Conservation (phyloP, 202 grass and related monocot species). For the Digitaria exilis region DNA sequence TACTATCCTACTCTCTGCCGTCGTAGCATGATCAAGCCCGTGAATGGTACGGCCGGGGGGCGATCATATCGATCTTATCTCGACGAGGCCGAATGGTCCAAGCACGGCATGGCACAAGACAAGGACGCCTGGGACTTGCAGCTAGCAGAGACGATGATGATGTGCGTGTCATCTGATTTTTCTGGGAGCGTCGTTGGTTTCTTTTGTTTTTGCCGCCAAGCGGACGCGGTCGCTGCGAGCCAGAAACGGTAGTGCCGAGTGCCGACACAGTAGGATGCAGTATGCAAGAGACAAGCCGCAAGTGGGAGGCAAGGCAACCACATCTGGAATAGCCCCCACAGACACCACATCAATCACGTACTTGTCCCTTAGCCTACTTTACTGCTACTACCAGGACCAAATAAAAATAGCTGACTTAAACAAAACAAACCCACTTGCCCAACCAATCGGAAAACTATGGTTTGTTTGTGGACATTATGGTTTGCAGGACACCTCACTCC, state of each 20-base stretch:
- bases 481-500: constrained; percentile 12
- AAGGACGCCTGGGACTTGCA: neutral
- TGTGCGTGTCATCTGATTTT: neutral
- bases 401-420: constrained; percentile 24
- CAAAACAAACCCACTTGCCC: constrained; percentile 10
- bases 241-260: constrained; percentile 49
- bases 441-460: constrained; percentile 22
- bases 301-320: constrained; percentile 7
- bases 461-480: constrained; percentile 10
- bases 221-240: constrained; percentile 1
- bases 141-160: no score
- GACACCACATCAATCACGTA: constrained; percentile 18
- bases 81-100: neutral
- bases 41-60: neutral
- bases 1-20: no score
- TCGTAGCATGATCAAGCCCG: neutral
- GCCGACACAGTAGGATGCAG: constrained; percentile 52
- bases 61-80: neutral
- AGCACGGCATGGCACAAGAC: neutral
- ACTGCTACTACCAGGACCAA: neutral
- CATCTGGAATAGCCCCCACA: constrained; percentile 5
- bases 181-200: neutral
- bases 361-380: neutral
- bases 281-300: constrained; percentile 35
- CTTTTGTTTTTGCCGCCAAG: constrained; percentile 1